Percentiles rank a stretch among this genome's conserved stretches.
These are phyloP conservation scores for Kwoniella shandongensis DNA, from an alignment of 768 basidiomycete species.

Conservation along the genomic window DNA sequence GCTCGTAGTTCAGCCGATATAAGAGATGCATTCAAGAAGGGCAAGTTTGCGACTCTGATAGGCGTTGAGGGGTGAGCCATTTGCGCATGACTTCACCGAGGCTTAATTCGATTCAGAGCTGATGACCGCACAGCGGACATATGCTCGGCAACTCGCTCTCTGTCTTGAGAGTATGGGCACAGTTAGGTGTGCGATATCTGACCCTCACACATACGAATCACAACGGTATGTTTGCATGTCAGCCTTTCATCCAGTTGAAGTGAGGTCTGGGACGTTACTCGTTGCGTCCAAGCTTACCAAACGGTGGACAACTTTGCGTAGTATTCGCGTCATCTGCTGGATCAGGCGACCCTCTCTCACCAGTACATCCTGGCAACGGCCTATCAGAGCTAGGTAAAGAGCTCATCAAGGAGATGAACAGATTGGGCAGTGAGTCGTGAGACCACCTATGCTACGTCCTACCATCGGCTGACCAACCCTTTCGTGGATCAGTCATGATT, in stretches of 20 bases:
- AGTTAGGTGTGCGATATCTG: constrained; percentile 24
- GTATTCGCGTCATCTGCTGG: constrained; percentile 34
- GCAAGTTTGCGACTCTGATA: constrained; percentile 14
- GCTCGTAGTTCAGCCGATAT: constrained; percentile 7
- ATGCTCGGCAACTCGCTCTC: constrained; percentile 34
- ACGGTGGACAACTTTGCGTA: no score
- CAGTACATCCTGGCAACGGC: constrained; percentile 27
- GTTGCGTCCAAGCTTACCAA: neutral
- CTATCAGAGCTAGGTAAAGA: constrained; percentile 20
- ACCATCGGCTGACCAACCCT: neutral
- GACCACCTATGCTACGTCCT: neutral
- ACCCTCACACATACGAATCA: constrained; percentile 30
- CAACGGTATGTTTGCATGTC: neutral
- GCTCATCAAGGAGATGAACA: constrained; percentile 28
- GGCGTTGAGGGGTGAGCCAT: constrained; percentile 16
- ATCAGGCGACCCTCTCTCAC: constrained; percentile 11
- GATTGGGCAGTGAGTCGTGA: constrained; percentile 17
- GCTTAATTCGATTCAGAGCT: neutral
- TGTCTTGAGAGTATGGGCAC: constrained; percentile 23
- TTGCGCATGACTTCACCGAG: neutral
- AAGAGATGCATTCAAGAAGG: constrained; percentile 6
- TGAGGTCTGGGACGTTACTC: no score
- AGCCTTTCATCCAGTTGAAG: no score
- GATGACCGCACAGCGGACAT: constrained; percentile 5
- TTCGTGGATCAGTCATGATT: constrained; percentile 22